Conservation (phyloP, 495 filamentous ascomycete genomes). For the Thermochaetoides thermophila region DNA sequence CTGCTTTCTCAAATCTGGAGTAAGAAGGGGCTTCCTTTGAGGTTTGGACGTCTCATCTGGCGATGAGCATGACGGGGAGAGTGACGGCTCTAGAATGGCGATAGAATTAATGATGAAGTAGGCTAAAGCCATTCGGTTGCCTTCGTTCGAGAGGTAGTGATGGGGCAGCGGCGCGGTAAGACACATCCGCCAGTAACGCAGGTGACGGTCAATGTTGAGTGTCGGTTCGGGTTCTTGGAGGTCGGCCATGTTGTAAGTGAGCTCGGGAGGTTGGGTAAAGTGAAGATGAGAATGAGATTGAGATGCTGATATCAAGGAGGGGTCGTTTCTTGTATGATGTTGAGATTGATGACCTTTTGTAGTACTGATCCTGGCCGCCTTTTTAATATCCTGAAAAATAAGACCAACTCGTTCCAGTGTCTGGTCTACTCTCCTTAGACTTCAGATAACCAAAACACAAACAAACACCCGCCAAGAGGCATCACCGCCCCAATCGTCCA, state of each 20-base stretch:
- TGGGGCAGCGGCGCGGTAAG: conserved; percentile 66
- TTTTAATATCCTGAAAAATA: too few relatives aligned
- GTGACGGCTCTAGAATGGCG: conserved; percentile 31
- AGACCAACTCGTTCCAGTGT: too few relatives aligned
- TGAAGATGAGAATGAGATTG: too few relatives aligned
- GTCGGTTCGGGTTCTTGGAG: conserved; percentile 17
- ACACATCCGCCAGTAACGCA: conserved; percentile 88
- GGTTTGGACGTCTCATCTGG: too few relatives aligned
- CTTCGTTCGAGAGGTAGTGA: conserved; percentile 73
- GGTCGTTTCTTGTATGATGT: background rate
- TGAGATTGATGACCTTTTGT: too few relatives aligned
- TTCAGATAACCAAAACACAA: too few relatives aligned
- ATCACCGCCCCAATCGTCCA: too few relatives aligned
- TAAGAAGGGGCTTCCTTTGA: conserved; percentile 18
- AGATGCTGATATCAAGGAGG: too few relatives aligned
- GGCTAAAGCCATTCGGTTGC: conserved; percentile 74
- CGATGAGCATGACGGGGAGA: too few relatives aligned
- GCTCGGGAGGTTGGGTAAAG: background rate
- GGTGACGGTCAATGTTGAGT: conserved; percentile 58
- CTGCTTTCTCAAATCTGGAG: conserved; percentile 16
- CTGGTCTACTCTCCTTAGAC: too few relatives aligned
- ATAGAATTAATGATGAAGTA: conserved; percentile 55
- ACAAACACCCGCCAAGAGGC: too few relatives aligned
- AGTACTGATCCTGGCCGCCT: too few relatives aligned
- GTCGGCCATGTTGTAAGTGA: conserved; percentile 14